Conservation (phyloP, 2,329 filamentous ascomycete genomes). For the Phyllosticta citrichinensis region DNA sequence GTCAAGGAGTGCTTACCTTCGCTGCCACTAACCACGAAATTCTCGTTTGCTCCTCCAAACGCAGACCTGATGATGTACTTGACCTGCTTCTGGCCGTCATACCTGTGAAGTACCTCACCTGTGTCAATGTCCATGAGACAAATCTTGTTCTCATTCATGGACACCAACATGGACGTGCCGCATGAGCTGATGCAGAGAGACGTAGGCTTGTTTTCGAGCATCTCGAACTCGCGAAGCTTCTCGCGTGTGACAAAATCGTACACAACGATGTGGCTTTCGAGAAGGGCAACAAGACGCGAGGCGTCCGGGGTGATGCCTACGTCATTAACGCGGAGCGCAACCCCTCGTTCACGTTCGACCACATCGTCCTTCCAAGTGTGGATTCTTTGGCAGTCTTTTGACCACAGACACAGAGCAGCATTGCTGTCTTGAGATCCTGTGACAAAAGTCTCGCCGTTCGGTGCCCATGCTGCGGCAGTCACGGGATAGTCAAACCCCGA, state of each 20-base stretch:
- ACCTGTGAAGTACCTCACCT: conserved; percentile 62
- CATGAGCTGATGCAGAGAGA: conserved; percentile 75
- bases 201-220: conserved; percentile 60
- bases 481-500: conserved; percentile 68
- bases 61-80: conserved; percentile 69
- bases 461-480: conserved; percentile 81
- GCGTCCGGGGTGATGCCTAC: conserved; percentile 76
- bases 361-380: conserved; percentile 55
- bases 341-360: conserved; percentile 5
- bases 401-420: conserved; percentile 43
- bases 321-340: conserved; percentile 64
- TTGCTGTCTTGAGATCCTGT: conserved; percentile 43
- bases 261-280: conserved; percentile 62
- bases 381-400: conserved; percentile 50
- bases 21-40: conserved; percentile 83
- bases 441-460: conserved; percentile 67
- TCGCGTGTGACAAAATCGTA: conserved; percentile 70
- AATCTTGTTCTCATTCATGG: conserved; percentile 66
- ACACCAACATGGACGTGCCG: conserved; percentile 72
- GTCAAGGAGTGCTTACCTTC: conserved; percentile 52
- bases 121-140: conserved; percentile 69
- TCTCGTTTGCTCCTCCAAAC: conserved; percentile 85
- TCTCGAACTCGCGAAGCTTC: conserved; percentile 62
- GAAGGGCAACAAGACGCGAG: conserved; percentile 67
- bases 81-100: conserved; percentile 64